These are phyloP conservation scores for Neurospora terricola DNA, from an alignment of 495 filamentous ascomycete genomes.

Conservation along the genomic window DNA sequence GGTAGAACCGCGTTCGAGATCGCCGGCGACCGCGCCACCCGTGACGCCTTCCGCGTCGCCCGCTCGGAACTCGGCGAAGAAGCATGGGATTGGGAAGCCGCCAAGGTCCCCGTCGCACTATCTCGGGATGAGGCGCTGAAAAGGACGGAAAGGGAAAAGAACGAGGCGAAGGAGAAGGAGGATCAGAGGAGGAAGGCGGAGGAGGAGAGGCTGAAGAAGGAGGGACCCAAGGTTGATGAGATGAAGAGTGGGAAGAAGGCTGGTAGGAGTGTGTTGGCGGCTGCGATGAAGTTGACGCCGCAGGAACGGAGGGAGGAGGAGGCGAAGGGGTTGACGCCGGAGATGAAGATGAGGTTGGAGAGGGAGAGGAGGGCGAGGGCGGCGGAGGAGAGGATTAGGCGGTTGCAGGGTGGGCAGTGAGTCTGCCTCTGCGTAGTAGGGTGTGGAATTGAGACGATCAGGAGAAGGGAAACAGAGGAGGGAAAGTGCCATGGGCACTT, in stretches of 20 bases:
- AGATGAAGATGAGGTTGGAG: conserved; percentile 73
- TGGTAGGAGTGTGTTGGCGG: conserved; percentile 32
- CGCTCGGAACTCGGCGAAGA: conserved; percentile 69
- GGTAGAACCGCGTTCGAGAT: conserved; percentile 78
- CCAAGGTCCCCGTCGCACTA: conserved; percentile 60
- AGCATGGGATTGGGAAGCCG: conserved; percentile 69
- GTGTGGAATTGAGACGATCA: background rate
- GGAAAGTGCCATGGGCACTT: background rate
- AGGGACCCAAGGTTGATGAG: conserved; percentile 30
- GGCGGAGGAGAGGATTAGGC: conserved; percentile 73
- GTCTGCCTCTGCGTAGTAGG: background rate
- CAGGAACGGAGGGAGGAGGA: conserved; percentile 75
- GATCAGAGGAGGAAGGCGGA: conserved; percentile 55
- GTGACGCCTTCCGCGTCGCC: conserved; percentile 87
- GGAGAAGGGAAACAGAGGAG: background rate
- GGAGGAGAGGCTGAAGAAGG: conserved; percentile 48
- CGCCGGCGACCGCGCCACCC: conserved; percentile 72
- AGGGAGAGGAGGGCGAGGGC: conserved; percentile 73
- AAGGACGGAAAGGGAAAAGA: conserved; percentile 52
- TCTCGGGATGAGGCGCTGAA: conserved; percentile 57
- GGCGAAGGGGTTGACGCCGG: conserved; percentile 69
- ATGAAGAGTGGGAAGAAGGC: conserved; percentile 23
- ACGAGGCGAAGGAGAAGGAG: conserved; percentile 51
- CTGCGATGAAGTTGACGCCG: conserved; percentile 51
- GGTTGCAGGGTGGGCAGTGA: conserved; percentile 39